These are phyloP conservation scores for Penicillium malachiteum DNA, from an alignment of 495 filamentous ascomycete species.

Conservation along the genomic window DNA sequence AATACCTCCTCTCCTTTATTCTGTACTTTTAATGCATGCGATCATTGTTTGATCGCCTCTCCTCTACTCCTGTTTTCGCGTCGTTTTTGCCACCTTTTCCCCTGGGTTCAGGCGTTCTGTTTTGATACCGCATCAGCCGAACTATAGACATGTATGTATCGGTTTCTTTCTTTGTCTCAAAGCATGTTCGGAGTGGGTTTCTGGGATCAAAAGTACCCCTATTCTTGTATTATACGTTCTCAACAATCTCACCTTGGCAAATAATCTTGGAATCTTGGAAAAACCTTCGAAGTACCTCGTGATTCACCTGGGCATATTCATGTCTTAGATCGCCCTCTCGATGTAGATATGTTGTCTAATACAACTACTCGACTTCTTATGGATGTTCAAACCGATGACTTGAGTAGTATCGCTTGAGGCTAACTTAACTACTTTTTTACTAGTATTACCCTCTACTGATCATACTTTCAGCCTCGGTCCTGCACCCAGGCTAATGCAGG, in stretches of 20 bases:
- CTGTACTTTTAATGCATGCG: constrained; percentile 32
- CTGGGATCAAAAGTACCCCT: constrained; percentile 11
- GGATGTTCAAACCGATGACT: no score
- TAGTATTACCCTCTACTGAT: not conserved
- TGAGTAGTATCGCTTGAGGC: no score
- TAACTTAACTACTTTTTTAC: no score
- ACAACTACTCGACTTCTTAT: no score
- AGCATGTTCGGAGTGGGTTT: constrained; percentile 15
- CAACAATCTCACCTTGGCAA: constrained; percentile 5
- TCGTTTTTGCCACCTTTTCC: not conserved
- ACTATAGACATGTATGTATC: constrained; percentile 29
- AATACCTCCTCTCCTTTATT: not conserved
- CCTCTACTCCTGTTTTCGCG: constrained; percentile 10
- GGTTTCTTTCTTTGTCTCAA: constrained; percentile 7
- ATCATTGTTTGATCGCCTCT: constrained; percentile 17
- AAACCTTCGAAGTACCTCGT: no score
- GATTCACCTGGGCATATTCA: no score
- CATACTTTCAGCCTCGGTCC: no score
- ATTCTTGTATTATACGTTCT: constrained; percentile 14
- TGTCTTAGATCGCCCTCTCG: no score
- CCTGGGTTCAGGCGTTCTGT: constrained; percentile 18
- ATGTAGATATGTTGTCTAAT: no score
- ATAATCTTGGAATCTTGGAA: not conserved
- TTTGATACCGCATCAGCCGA: constrained; percentile 32
- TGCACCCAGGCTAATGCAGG: no score